phyloP scores from a whole-genome alignment of 2,329 filamentous ascomycete species.

The Colletotrichum orbiculare region DNA sequence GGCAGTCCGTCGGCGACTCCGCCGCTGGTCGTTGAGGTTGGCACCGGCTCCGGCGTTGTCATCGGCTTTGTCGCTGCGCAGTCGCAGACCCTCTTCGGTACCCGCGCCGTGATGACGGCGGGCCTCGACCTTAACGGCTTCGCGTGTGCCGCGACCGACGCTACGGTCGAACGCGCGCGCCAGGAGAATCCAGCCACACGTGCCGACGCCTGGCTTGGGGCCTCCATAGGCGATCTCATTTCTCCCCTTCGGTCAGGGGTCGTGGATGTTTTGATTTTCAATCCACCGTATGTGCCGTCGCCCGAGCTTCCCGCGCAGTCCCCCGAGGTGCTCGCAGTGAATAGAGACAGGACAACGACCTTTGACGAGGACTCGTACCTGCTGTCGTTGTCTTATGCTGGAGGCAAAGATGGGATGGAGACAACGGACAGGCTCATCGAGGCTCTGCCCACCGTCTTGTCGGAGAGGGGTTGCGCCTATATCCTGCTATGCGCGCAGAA shows the following conservation, averaged over 20 bases:
- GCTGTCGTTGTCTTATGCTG: slow-evolving; percentile 87
- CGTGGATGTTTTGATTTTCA: slow-evolving; percentile 92
- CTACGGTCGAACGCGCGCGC: slow-evolving; percentile 70
- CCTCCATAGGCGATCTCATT: slow-evolving; percentile 77
- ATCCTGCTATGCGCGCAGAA: slow-evolving; percentile 92
- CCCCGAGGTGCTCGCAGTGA: slow-evolving; percentile 11
- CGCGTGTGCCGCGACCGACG: slow-evolving; percentile 79
- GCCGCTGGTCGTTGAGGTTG: slow-evolving; percentile 84
- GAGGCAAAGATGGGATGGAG: slow-evolving; percentile 92
- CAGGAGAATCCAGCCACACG: slow-evolving; percentile 45
- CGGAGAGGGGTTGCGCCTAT: slow-evolving; percentile 82
- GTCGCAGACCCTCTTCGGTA: slow-evolving; percentile 76
- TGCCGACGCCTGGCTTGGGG: slow-evolving; percentile 70
- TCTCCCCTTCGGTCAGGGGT: slow-evolving; percentile 65
- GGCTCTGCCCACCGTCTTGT: slow-evolving; percentile 73
- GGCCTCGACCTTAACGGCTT: slow-evolving; percentile 88
- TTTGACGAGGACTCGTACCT: slow-evolving; percentile 88
- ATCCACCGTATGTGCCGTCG: slow-evolving; percentile 96
- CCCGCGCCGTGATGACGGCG: slow-evolving; percentile 74
- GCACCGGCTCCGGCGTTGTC: slow-evolving; percentile 93
- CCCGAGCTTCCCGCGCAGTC: slow-evolving; percentile 70
- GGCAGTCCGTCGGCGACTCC: slow-evolving; percentile 43
- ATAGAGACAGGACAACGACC: slow-evolving; percentile 48
- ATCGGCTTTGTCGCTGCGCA: slow-evolving; percentile 87
- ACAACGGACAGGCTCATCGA: slow-evolving; percentile 84